Conservation (phyloP, 1,284 basidiomycete genomes). For the Phlebopus sp. region DNA sequence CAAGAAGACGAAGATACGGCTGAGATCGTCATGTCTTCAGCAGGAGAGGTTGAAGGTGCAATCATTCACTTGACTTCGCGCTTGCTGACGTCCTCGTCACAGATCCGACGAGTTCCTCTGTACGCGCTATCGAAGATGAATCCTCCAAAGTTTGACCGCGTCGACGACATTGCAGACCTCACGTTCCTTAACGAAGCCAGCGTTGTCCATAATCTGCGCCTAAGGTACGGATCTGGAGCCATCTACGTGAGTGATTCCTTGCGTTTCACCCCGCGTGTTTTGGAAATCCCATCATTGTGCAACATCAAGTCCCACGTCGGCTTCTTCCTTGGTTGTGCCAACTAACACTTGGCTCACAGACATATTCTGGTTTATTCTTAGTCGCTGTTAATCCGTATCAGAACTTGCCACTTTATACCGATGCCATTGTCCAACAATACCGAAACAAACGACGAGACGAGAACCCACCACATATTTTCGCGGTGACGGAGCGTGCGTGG, state of each 20-base stretch:
- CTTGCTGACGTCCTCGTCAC: slow-evolving; percentile 15
- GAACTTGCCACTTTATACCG: slow-evolving; percentile 88
- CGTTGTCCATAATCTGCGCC: slow-evolving; percentile 93
- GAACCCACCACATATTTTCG: slow-evolving; percentile 97
- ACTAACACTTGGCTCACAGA: slow-evolving; percentile 48
- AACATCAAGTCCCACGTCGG: slow-evolving; percentile 1
- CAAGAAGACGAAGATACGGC: slow-evolving; percentile 78
- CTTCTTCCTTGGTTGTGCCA: neutral
- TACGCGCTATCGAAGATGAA: slow-evolving; percentile 93
- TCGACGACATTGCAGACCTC: slow-evolving; percentile 97
- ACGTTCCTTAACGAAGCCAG: slow-evolving; percentile 98
- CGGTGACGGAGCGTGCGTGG: slow-evolving; percentile 97
- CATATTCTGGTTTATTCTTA: slow-evolving; percentile 94
- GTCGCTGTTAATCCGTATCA: slow-evolving; percentile 99
- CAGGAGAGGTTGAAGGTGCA: slow-evolving; percentile 61
- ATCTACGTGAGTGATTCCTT: slow-evolving; percentile 79
- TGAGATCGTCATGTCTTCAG: slow-evolving; percentile 76
- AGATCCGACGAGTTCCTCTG: slow-evolving; percentile 75
- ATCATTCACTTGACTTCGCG: neutral
- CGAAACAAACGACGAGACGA: slow-evolving; percentile 90
- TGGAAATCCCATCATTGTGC: slow-evolving; percentile 1
- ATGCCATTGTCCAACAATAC: slow-evolving; percentile 91
- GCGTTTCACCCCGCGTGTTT: slow-evolving; percentile 2
- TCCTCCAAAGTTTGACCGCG: slow-evolving; percentile 97
- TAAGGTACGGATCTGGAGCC: slow-evolving; percentile 88